Evolutionary conservation across 208 protist genomes (phyloP), one percentile per base, ranked within the genome.

Genomic region (Leishmania amazonensis): DNA sequence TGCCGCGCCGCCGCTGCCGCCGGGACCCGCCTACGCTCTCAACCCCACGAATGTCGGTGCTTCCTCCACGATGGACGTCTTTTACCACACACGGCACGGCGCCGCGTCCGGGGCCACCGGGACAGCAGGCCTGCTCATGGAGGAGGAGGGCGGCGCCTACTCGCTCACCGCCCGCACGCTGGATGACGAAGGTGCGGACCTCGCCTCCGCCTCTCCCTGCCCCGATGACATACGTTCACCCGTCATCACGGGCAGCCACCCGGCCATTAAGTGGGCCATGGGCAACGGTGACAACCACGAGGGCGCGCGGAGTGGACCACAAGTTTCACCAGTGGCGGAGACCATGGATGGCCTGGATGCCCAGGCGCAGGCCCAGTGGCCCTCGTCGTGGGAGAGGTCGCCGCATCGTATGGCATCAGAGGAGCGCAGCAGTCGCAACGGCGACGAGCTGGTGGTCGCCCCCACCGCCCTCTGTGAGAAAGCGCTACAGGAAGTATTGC

Each of bases 11-110:
- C 83, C 83, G 42, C 76, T 80, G 83, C 78, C 83, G 54, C 78
- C 83, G 9, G 74, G 78, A 15, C 78, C 83, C 9, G 65, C 83
- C 19, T 67, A 77, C 73, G 78, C 78, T 28, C 57, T 86, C 15
- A 17, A 53, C 65, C 78, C 79, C n/a, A 83, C 75, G 49, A 68
- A 80, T 62, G 62, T 83, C 0, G 78, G 75, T 24, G 74, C 83
- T 72, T 86, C 83, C 45, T 53, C 83, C 8, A 62, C 75, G 15
- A 80, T 83, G 78, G 78, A 86, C 73, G 58, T 83, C 57, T 86
- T 86, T 40, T 68, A 70, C 62, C 74, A 42, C 78, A 57, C 83
- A 28, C 77, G 57, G 60, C 47, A 24, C 28, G 64, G 58, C 47
- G 49, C 45, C 6, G 1, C 45, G n/a, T 70, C 58, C 0, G 38